phyloP scores from a whole-genome alignment of 2,329 filamentous ascomycete genomes.

The Bertia moriformis region DNA sequence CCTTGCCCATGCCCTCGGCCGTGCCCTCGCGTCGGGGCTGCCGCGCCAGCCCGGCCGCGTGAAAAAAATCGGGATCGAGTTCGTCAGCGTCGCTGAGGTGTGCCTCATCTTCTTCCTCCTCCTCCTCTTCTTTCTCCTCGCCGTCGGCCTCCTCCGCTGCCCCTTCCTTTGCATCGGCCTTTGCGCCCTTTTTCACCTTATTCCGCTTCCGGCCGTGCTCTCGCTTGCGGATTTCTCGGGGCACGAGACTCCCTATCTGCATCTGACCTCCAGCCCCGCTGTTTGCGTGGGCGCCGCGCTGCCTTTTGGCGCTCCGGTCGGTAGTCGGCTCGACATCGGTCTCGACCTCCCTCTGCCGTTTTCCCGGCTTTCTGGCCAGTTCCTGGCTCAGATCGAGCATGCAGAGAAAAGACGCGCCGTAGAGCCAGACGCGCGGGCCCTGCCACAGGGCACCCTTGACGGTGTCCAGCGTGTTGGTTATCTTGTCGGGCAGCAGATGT shows the following conservation, averaged over 20 bases:
- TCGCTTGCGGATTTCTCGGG: neutral
- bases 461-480: constrained; percentile 61
- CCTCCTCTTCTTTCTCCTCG: constrained; percentile 4
- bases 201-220: too few relatives aligned
- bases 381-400: constrained; percentile 79
- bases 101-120: constrained; percentile 3
- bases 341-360: too few relatives aligned
- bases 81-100: constrained; percentile 8
- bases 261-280: neutral
- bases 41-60: constrained; percentile 4
- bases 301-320: constrained; percentile 12
- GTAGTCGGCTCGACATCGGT: constrained; percentile 20
- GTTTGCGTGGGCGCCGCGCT: constrained; percentile 3
- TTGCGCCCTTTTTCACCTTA: neutral
- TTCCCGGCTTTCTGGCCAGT: too few relatives aligned
- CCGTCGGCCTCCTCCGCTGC: constrained; percentile 6
- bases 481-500: constrained; percentile 63
- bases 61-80: neutral
- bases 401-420: constrained; percentile 72
- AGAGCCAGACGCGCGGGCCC: constrained; percentile 67
- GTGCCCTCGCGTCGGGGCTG: constrained; percentile 14
- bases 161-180: neutral
- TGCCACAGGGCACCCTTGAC: constrained; percentile 82
- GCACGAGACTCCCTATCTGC: neutral
- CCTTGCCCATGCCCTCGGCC: constrained; percentile 9